phyloP scores from a whole-genome alignment of 129 eudicot genomes.

The Artemisia annua region DNA sequence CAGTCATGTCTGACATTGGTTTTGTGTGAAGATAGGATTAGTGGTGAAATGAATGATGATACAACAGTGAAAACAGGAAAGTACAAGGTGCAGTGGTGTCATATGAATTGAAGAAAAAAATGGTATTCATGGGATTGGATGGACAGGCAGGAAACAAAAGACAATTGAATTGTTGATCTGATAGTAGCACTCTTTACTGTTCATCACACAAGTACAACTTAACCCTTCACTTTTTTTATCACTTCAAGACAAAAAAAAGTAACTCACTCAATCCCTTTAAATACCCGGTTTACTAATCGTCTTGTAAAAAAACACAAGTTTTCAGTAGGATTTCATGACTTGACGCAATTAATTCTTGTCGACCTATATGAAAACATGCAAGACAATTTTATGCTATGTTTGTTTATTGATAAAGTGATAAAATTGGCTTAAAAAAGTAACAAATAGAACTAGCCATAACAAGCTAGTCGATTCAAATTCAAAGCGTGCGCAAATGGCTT shows the following conservation, averaged over 20 bases:
- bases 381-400: no score
- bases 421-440: no score
- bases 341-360: no score
- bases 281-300: not conserved
- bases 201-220: conserved; percentile 35
- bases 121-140: conserved; percentile 31
- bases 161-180: conserved; percentile 35
- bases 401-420: no score
- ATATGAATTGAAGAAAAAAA: conserved; percentile 32
- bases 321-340: no score
- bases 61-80: conserved; percentile 18
- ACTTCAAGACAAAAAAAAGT: conserved; percentile 14
- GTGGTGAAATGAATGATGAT: conserved; percentile 13
- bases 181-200: conserved; percentile 38
- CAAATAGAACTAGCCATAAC: no score
- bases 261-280: not conserved
- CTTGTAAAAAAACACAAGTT: not conserved
- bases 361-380: not conserved
- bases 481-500: no score
- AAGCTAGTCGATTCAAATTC: no score
- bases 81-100: conserved; percentile 27
- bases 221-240: conserved; percentile 3
- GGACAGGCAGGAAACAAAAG: conserved; percentile 33
- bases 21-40: not conserved
- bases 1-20: not conserved